Base-by-base conservation (phyloP, 768 basidiomycete species). In the Podaxis rugospora region DNA sequence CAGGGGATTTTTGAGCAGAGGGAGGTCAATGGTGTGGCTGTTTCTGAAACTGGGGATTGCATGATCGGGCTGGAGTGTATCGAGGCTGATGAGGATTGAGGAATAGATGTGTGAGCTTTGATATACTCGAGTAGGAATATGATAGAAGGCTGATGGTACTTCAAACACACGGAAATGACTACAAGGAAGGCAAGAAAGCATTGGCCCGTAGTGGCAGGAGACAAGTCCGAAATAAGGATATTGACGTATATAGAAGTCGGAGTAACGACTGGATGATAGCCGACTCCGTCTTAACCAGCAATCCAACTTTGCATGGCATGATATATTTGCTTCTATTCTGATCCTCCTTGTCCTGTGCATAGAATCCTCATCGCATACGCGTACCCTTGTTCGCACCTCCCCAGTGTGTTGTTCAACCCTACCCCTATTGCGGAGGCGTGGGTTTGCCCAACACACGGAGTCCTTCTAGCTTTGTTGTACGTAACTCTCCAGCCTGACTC, bases 381-480 rank as follows among this genome's bases (percentile, higher is more conserved):
- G 7, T 9, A 32, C 7, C 9, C 32, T 32, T 32, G 32, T 32
- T 32, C 1, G 5, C 40, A 35, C 23, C 32, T 16, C 21, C 32
- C 51, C 53, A 47, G 46, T 6, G 52, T 50, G 55, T 55, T 55
- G 44, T 11, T 32, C 50, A 59, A 51, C 57, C 36, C 39, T 13
- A 25, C 47, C n/a, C 49, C 27, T 50, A 23, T 16, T 51, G 35
- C 52, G 25, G 27, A 44, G 37, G 37, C n/a, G 23, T 59, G 2
- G 50, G 57, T 13, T 6, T 59, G 40, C 21, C 36, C 57, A 59
- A 51, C 50, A 51, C 57, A 35, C 23, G 50, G 49, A 52, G 25
- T 40, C 27, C 25, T 9, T n/a, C 4, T n/a, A 16, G 32, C 27
- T 25, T 35, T 36, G 9, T 23, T 35, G n/a, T 7, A 58, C 16